Evolutionary conservation across 2,329 filamentous ascomycete species (phyloP), one percentile per base, ranked within the genome.

Genomic region (Botrytis elliptica): DNA sequence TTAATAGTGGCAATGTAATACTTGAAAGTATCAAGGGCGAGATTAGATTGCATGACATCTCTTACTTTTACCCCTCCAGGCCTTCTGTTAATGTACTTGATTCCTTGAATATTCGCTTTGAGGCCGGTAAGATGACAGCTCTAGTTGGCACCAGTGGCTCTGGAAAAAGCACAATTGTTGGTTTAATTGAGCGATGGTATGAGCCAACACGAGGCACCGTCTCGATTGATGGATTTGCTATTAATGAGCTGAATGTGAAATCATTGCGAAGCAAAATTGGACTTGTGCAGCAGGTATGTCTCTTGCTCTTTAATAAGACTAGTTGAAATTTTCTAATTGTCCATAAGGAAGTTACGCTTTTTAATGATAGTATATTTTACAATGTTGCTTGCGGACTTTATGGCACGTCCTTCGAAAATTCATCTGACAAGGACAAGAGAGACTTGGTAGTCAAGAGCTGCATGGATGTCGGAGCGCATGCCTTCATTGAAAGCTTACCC

Each of bases 401-500:
- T 18, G 68, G 74, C 4, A 74, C 72, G 20, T 6, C 33, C 22
- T 68, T 42, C 9, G 68, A 74, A 38, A 63, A 62, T 68, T 22
- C 12, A 8, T 40, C 49, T 38, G 29, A 25, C 33, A 14, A 55
- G 25, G 49, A 73, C 57, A 55, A 64, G 29, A 33, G 36, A 40
- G 88, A 91, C 72, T 85, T 95, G 20, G 89, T 98, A 49, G 86
- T 92, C 67, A 88, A 92, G 57, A 95, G 95, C 10, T 93, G 95
- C 22, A 92, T 89, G 81, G 95, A 92, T 86, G 92, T 95, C 20
- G 97, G 97, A 77, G 95, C 95, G 0, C 94, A 97, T 81, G 93
- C 97, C 77, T 98, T 98, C 80, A 91, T 98, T 77, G 88, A 85
- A 14, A 83, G 87, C 20, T 87, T 98, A 1, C 94, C 95, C 0